These are phyloP conservation scores for Rubia yunnanensis DNA, from an alignment of 257 asterid species.

Conservation along the genomic window DNA sequence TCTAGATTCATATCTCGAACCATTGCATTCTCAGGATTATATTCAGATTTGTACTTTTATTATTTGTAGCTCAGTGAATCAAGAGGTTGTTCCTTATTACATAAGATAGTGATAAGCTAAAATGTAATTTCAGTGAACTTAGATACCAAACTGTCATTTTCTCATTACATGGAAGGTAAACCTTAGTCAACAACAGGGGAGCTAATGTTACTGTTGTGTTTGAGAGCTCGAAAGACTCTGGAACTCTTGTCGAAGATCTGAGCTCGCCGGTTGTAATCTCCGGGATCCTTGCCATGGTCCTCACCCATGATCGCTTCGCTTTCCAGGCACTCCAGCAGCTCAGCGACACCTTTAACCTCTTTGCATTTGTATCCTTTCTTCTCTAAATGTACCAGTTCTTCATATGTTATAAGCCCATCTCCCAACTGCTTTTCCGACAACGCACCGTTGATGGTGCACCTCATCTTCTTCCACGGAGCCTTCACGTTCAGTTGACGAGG, in stretches of 20 bases:
- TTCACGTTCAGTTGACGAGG: neutral
- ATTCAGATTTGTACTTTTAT: neutral
- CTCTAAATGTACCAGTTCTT: slow-evolving; percentile 30
- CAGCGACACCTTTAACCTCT: slow-evolving; percentile 36
- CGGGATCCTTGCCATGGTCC: slow-evolving; percentile 60
- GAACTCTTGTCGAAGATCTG: slow-evolving; percentile 60
- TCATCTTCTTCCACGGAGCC: neutral
- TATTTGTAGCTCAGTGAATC: neutral
- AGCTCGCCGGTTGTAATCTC: slow-evolving; percentile 72
- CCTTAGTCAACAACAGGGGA: neutral
- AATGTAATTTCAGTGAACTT: too few relatives aligned
- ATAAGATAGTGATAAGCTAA: too few relatives aligned
- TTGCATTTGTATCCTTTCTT: slow-evolving; percentile 27
- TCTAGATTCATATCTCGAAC: neutral
- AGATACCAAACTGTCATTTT: neutral
- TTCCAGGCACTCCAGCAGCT: slow-evolving; percentile 70
- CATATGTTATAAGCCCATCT: slow-evolving; percentile 21
- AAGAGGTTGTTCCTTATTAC: too few relatives aligned
- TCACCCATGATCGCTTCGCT: slow-evolving; percentile 89
- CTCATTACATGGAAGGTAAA: neutral
- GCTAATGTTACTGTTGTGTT: slow-evolving; percentile 14
- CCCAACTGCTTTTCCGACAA: neutral
- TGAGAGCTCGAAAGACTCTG: slow-evolving; percentile 62
- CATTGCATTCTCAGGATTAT: neutral
- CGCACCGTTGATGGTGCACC: slow-evolving; percentile 28